Conservation (phyloP, 2,329 filamentous ascomycete species). For the Penicillium olsonii region DNA sequence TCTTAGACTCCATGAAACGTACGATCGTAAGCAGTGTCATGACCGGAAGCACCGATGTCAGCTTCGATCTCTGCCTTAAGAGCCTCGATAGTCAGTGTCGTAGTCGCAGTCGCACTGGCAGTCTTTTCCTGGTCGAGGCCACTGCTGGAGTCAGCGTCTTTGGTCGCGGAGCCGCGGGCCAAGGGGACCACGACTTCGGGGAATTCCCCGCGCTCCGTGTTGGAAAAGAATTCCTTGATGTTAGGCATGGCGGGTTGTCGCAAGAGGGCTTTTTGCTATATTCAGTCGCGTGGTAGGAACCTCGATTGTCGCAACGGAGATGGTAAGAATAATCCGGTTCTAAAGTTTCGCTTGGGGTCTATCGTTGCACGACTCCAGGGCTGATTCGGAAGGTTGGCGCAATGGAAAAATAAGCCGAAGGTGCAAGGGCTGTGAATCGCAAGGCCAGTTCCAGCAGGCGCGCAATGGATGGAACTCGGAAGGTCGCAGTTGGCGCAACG, state of each 20-base stretch:
- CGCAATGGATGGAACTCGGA: constrained; percentile 4
- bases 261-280: constrained; percentile 5
- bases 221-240: constrained; percentile 17
- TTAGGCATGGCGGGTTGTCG: constrained; percentile 14
- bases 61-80: constrained; percentile 67
- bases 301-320: constrained; percentile 5
- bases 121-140: constrained; percentile 41
- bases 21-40: constrained; percentile 75
- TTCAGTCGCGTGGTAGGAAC: constrained; percentile 8
- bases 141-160: constrained; percentile 35
- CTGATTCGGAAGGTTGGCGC: constrained; percentile 4
- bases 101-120: constrained; percentile 36
- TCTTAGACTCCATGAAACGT: constrained; percentile 51
- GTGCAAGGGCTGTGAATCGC: constrained; percentile 11
- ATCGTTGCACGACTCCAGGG: neutral
- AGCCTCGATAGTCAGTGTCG: constrained; percentile 64
- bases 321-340: neutral
- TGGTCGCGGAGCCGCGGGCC: constrained; percentile 40
- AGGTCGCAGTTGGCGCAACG: constrained; percentile 8
- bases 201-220: constrained; percentile 33
- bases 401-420: constrained; percentile 11
- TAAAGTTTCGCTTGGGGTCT: constrained; percentile 1
- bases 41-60: constrained; percentile 56
- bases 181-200: constrained; percentile 53
- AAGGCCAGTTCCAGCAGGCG: neutral